phyloP scores from a whole-genome alignment of 169 alveolate species.

The Plasmodium chabaudi region DNA sequence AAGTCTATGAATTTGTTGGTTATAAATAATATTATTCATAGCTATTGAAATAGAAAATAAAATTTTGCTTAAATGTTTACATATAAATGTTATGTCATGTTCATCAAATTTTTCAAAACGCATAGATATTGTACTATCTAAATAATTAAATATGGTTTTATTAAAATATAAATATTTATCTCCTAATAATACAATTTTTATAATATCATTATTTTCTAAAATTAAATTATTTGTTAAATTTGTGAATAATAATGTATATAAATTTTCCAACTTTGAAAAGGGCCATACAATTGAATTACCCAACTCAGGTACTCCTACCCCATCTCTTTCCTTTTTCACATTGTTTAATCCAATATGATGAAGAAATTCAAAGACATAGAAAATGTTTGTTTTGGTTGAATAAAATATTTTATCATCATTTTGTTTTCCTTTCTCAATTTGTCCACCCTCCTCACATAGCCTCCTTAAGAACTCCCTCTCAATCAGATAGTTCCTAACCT shows the following conservation, averaged over 20 bases:
- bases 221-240: background rate
- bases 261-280: constrained; percentile 5
- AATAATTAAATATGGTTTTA: constrained; percentile 20
- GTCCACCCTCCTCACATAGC: background rate
- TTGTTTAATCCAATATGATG: constrained; percentile 49
- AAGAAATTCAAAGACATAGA: constrained; percentile 36
- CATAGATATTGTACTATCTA: constrained; percentile 15
- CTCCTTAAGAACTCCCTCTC: constrained; percentile 56
- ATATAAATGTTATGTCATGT: constrained; percentile 47
- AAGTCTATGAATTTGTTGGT: constrained; percentile 6
- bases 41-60: constrained; percentile 13
- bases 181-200: constrained; percentile 9
- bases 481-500: constrained; percentile 2
- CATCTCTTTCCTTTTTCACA: background rate
- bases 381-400: background rate
- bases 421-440: background rate
- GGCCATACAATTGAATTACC: background rate
- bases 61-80: constrained; percentile 45
- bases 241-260: constrained; percentile 1
- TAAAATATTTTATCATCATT: background rate
- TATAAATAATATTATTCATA: background rate
- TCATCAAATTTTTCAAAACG: constrained; percentile 21
- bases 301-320: too few species aligned
- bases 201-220: constrained; percentile 7
- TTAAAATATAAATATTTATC: constrained; percentile 49